These are phyloP conservation scores for Saturnispora hagleri DNA, from an alignment of 805 yeast species.

Conservation along the genomic window DNA sequence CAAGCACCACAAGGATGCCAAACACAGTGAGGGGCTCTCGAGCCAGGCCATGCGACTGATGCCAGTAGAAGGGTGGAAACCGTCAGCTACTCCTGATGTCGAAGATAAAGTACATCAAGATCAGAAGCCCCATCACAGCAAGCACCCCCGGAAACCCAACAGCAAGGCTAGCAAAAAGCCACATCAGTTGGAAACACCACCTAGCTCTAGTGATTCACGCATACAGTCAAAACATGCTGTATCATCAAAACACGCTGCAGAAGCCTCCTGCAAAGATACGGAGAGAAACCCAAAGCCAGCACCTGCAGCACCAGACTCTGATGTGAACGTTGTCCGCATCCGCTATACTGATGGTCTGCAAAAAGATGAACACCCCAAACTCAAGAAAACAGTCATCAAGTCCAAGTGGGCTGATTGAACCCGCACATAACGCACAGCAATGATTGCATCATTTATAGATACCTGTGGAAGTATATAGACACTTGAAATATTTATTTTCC, in stretches of 20 bases:
- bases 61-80: slow-evolving; percentile 9
- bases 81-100: background rate
- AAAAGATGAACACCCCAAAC: background rate
- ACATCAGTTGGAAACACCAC: slow-evolving; percentile 1
- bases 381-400: background rate
- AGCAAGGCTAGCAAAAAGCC: background rate
- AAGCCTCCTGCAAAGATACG: background rate
- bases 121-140: background rate
- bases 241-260: background rate
- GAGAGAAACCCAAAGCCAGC: background rate
- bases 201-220: background rate
- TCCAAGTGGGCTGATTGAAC: slow-evolving; percentile 3
- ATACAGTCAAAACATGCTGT: slow-evolving; percentile 1
- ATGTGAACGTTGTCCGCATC: background rate
- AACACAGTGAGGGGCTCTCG: background rate
- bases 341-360: background rate
- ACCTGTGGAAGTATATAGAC: background rate
- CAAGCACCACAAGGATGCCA: background rate
- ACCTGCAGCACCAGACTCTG: background rate
- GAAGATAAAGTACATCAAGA: slow-evolving; percentile 3
- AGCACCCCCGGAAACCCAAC: background rate
- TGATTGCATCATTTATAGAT: background rate
- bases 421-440: background rate
- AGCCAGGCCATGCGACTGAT: slow-evolving; percentile 6
- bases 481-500: background rate